phyloP scores from a whole-genome alignment of 805 yeast genomes.

The Novakomyces olei region DNA sequence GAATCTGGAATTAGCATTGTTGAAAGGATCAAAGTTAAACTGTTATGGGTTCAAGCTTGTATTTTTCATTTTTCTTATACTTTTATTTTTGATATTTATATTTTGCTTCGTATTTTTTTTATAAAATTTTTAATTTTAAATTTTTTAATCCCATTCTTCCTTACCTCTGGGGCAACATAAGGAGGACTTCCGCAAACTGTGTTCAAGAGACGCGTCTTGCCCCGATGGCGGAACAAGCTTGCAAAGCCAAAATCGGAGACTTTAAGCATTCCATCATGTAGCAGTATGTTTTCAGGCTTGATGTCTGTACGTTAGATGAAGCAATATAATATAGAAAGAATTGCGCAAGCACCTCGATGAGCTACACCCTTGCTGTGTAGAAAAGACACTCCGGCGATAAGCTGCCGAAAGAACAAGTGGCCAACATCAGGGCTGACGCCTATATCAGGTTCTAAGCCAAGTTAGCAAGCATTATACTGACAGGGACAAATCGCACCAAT shows the following conservation, averaged over 20 bases:
- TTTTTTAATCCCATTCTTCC: no score
- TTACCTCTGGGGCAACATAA: slow-evolving; percentile 52
- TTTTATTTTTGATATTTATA: no score
- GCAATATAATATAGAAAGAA: not conserved
- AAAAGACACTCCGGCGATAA: slow-evolving; percentile 36
- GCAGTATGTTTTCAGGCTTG: slow-evolving; percentile 45
- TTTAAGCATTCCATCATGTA: slow-evolving; percentile 47
- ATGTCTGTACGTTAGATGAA: no score
- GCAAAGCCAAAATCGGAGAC: slow-evolving; percentile 66
- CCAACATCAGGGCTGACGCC: slow-evolving; percentile 47
- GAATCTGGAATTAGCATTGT: no score
- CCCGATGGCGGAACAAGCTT: slow-evolving; percentile 31
- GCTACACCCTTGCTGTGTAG: slow-evolving; percentile 44
- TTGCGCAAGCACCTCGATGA: slow-evolving; percentile 24
- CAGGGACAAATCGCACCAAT: slow-evolving; percentile 15
- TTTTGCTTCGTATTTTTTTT: no score
- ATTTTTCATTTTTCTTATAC: no score
- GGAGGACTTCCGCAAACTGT: slow-evolving; percentile 56
- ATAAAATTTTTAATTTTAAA: no score
- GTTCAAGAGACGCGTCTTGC: slow-evolving; percentile 24
- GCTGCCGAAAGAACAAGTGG: slow-evolving; percentile 45
- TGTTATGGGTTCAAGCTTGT: no score
- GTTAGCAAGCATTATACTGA: not conserved
- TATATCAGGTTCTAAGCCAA: slow-evolving; percentile 32
- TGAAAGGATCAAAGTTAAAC: no score